Evolutionary conservation across 2,329 filamentous ascomycete species (phyloP).

Genomic region (Scopulariopsis brevicaulis): DNA sequence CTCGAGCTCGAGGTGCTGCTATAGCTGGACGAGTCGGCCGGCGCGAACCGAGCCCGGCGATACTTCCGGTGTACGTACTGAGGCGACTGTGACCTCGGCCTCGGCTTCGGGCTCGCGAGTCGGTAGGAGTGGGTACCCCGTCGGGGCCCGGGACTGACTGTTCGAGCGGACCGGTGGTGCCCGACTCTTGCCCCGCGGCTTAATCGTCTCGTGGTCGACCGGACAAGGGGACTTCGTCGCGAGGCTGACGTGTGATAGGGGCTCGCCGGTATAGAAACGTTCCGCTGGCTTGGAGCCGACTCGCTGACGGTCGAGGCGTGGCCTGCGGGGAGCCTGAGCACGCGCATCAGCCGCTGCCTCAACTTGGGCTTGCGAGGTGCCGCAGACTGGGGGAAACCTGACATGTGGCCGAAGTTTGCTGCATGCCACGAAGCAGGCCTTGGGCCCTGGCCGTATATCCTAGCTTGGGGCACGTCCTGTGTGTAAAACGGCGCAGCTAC

Average conservation of each 20-base stretch:
- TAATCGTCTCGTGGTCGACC: background rate
- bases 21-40: background rate
- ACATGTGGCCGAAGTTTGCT: background rate
- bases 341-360: background rate
- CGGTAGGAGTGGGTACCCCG: background rate
- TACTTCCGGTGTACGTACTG: background rate
- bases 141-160: background rate
- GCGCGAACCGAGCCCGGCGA: background rate
- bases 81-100: background rate
- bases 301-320: constrained; percentile 1
- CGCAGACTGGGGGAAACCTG: background rate
- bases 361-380: background rate
- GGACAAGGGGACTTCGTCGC: background rate
- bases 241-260: background rate
- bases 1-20: background rate
- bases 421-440: background rate
- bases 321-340: background rate
- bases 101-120: background rate
- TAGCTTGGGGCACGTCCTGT: background rate
- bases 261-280: background rate
- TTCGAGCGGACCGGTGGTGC: background rate
- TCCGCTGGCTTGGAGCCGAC: background rate
- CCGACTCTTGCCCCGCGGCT: background rate
- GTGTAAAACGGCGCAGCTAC: background rate
- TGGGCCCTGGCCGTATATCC: background rate